Base-by-base conservation (phyloP, 108 stramenopile species). In the Pseudonitzschia multiseries region DNA sequence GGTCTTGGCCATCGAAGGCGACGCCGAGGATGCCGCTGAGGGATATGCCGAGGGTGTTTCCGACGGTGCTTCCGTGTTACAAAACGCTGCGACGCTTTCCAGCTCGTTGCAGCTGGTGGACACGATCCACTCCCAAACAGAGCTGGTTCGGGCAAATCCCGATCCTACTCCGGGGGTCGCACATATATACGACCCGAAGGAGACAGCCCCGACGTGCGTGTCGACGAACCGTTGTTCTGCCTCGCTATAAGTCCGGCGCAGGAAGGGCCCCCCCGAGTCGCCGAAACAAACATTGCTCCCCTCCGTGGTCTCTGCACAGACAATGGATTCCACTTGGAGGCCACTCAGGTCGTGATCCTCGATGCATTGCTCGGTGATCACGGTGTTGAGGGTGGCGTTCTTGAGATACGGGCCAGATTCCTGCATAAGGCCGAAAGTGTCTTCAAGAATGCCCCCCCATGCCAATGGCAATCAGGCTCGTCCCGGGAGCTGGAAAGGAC, bases 211-310 rank as follows among this genome's bases (percentile, higher is more conserved):
- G 28, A 68, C 74, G 10, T 51, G 10, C 3, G 9, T n/a, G 28
- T 78, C 50, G 6, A 51, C 50, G 10, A 51, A 51, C 17, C 20
- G 17, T 3, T n/a, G 52, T 13, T 46, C 40, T 24, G 40, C 46
- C 26, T 62, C 64, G 42, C 81, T 75, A 6, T 36, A 36, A 6
- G 36, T 36, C 22, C 61, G 48, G 31, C 44, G 51, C 61, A 78
- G 54, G 22, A 78, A 59, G 0, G 86, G 86, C 36, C 83, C 86
- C 12, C 86, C 88, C 5, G 77, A 79, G 31, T 86, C 88, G 1
- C 88, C 88, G 52, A 85, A 79, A 22, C 74, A 75, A 0, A 79
- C 60, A 63, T 79, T 68, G 22, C 77, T 77, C 15, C 70, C 74
- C 0, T 17, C 57, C 12, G 41, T 12, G n/a, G 50, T 17, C 57